Conservation (phyloP, 2,329 filamentous ascomycete species). For the Hypomyces rosellus region DNA sequence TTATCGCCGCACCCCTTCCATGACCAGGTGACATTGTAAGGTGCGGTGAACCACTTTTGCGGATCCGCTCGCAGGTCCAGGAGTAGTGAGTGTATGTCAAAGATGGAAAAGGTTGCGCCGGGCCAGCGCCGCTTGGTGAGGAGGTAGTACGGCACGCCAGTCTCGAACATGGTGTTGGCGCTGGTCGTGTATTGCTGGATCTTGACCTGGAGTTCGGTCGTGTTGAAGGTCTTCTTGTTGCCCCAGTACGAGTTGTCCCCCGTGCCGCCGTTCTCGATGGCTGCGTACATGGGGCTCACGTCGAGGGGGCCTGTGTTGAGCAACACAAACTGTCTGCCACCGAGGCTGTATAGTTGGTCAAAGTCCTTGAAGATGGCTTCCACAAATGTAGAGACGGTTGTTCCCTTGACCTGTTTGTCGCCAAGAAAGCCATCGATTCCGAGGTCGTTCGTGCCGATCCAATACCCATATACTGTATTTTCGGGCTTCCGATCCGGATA, state of each 20-base stretch:
- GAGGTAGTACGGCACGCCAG: constrained; percentile 42
- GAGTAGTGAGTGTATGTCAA: constrained; percentile 61
- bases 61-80: constrained; percentile 60
- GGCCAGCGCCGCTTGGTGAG: constrained; percentile 43
- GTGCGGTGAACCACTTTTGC: constrained; percentile 52
- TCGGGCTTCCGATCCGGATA: constrained; percentile 40
- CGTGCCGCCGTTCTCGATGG: constrained; percentile 4
- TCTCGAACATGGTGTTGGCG: constrained; percentile 44
- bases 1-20: constrained; percentile 7
- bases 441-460: constrained; percentile 79
- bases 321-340: constrained; percentile 65
- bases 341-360: constrained; percentile 56
- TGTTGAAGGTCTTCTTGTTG: constrained; percentile 40
- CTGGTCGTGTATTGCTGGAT: constrained; percentile 40
- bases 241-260: constrained; percentile 36
- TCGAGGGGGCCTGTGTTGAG: constrained; percentile 64
- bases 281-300: constrained; percentile 58
- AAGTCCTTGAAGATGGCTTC: constrained; percentile 62
- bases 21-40: constrained; percentile 40
- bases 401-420: constrained; percentile 53
- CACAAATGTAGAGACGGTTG: constrained; percentile 57
- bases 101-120: constrained; percentile 56
- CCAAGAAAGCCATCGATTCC: constrained; percentile 59
- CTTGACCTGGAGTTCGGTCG: constrained; percentile 39
- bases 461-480: constrained; percentile 67